Base-by-base conservation (phyloP, 345 rosid species). In the Reutealis trisperma region DNA sequence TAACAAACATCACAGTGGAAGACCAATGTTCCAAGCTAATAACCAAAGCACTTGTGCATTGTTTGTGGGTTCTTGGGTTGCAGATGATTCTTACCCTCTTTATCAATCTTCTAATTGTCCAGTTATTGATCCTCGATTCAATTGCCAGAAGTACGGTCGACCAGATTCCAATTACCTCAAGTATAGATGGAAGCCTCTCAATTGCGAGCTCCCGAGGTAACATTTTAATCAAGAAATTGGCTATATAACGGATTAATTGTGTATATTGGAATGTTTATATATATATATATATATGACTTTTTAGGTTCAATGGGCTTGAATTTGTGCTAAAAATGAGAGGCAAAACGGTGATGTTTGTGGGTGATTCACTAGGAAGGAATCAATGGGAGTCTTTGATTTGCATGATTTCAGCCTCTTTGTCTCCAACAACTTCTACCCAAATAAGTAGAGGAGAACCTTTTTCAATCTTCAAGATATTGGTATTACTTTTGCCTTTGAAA, bases 331-430 rank as follows among this genome's bases (percentile, higher is more conserved):
- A 84, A 70, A 88, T 92, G 98, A 87, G 83, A 68, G 91, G 92
- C 83, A 92, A 87, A 86, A 87, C 82, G 0, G 79, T 96, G 80
- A 91, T 93, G 97, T 93, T 93, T 76, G 99, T 93, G 51, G 99
- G 99, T 67, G 99, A 93, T 78, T 96, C 99, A 1, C 77, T 96
- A 51, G 94, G 98, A 5, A 83, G 90, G 78, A 92, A 95, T 73
- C 99, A 95, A 80, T 95, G 94, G 94, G 92, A 95, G 85, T 93
- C 99, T 41, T 83, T 96, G 89, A 85, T 88, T 63, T 96, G 99
- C 70, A 78, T 96, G 97, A 87, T 92, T 63, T 44, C 83, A 64
- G 81, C 94, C 41, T 74, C 90, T 4, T 85, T 87, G 71, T 95
- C 98, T 62, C 59, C 37, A 25, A 77, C 91, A 15, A 55, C 44